phyloP scores from a whole-genome alignment of 2,329 filamentous ascomycete species.

The Penicillium carneum region DNA sequence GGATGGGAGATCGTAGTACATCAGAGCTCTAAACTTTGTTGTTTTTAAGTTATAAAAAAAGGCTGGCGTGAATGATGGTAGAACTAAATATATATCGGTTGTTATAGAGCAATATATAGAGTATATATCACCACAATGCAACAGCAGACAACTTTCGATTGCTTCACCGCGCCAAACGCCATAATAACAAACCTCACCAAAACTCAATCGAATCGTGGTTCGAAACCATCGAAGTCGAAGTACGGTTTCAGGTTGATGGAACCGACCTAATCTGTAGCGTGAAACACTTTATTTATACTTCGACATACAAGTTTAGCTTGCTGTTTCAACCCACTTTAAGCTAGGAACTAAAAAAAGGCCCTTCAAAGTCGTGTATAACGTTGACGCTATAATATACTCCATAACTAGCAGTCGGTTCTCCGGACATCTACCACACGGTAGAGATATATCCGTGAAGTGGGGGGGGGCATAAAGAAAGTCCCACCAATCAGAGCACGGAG shows the following conservation, averaged over 20 bases:
- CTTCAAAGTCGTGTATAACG: background rate
- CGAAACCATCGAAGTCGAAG: background rate
- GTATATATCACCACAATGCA: background rate
- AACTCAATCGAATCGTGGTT: background rate
- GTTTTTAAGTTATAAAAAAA: background rate
- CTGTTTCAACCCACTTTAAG: background rate
- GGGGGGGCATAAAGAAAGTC: background rate
- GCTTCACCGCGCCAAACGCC: background rate
- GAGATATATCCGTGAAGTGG: background rate
- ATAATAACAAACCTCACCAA: no score
- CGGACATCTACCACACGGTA: background rate
- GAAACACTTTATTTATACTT: background rate
- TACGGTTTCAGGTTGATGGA: constrained; percentile 7
- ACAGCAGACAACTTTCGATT: background rate
- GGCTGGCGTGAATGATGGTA: background rate
- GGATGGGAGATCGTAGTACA: background rate
- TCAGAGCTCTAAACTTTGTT: background rate
- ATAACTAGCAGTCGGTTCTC: no score
- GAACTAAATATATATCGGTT: background rate
- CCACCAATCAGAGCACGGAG: background rate
- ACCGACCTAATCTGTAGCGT: background rate
- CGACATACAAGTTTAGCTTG: background rate
- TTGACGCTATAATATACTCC: background rate
- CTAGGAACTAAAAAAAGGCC: background rate
- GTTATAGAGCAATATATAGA: background rate